Percentiles rank a stretch among this genome's conserved stretches.
These are phyloP conservation scores for Fennellomyces sp. DNA, from an alignment of 371 early-diverging fungal genomes.

Conservation along the genomic window DNA sequence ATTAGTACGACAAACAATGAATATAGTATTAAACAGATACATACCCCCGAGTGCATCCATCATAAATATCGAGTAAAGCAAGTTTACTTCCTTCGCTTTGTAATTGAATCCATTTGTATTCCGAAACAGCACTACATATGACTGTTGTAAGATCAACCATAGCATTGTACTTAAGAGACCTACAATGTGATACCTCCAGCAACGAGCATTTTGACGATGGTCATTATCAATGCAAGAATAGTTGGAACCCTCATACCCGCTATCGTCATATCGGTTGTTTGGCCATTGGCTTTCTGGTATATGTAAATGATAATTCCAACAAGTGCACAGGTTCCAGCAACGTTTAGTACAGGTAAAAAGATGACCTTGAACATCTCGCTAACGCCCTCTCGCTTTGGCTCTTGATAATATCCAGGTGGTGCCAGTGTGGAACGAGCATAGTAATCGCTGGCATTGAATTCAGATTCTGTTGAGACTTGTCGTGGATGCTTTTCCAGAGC, in stretches of 20 bases:
- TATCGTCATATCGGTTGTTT: slow-evolving; percentile 16
- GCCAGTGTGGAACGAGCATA: too few relatives aligned
- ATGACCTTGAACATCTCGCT: neutral
- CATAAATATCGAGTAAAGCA: slow-evolving; percentile 18
- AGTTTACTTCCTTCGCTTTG: slow-evolving; percentile 13
- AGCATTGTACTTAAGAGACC: neutral
- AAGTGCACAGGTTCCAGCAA: slow-evolving; percentile 4
- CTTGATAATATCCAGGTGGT: neutral
- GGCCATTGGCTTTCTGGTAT: slow-evolving; percentile 22
- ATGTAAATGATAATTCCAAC: slow-evolving; percentile 20
- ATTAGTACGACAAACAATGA: slow-evolving; percentile 2
- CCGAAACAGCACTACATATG: slow-evolving; percentile 18
- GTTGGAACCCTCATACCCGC: slow-evolving; percentile 17
- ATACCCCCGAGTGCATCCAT: slow-evolving; percentile 25
- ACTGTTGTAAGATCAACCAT: too few relatives aligned
- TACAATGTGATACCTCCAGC: slow-evolving; percentile 18
- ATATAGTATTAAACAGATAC: neutral
- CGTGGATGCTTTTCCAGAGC: too few relatives aligned
- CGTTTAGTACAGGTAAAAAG: slow-evolving; percentile 9
- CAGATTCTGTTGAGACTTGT: too few relatives aligned
- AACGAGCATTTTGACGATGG: slow-evolving; percentile 16
- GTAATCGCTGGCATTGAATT: too few relatives aligned
- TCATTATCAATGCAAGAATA: slow-evolving; percentile 11
- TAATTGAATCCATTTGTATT: slow-evolving; percentile 24
- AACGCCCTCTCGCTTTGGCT: neutral